These are phyloP conservation scores for Penicillium lividum DNA, from an alignment of 495 filamentous ascomycete genomes.

Conservation along the genomic window DNA sequence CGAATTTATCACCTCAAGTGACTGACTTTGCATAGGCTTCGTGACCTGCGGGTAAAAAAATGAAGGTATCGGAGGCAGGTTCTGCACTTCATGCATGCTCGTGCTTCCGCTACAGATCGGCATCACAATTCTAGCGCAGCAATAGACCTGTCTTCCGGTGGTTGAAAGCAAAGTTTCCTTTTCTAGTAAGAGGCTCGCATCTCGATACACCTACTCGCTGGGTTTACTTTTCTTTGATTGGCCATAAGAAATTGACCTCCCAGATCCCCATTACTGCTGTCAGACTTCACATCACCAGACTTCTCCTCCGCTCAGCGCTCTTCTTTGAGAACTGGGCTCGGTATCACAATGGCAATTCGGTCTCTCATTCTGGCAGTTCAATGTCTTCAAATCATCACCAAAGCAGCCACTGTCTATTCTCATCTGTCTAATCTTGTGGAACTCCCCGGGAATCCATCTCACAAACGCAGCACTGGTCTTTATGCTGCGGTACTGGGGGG, in stretches of 20 bases:
- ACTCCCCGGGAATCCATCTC: constrained; percentile 13
- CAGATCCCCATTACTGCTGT: background rate
- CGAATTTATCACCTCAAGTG: background rate
- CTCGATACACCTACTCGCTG: background rate
- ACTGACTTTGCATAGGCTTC: background rate
- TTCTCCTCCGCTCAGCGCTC: background rate
- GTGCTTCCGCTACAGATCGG: background rate
- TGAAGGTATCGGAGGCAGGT: background rate
- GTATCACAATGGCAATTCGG: background rate
- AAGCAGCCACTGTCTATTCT: too few relatives aligned
- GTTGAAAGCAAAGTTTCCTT: background rate
- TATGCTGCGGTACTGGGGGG: constrained; percentile 28
- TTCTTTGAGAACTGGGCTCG: background rate
- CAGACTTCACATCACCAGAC: background rate
- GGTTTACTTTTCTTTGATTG: background rate
- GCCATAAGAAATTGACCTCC: background rate
- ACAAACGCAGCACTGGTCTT: constrained; percentile 19
- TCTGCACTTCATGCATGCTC: background rate
- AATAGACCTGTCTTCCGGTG: background rate
- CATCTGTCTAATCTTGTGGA: background rate
- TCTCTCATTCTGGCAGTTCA: background rate
- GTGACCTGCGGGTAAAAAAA: background rate
- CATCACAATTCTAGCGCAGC: too few relatives aligned
- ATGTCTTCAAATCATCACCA: too few relatives aligned
- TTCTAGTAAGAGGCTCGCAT: background rate